Conservation (phyloP, 1,284 basidiomycete species). For the Dichomitus squalens region DNA sequence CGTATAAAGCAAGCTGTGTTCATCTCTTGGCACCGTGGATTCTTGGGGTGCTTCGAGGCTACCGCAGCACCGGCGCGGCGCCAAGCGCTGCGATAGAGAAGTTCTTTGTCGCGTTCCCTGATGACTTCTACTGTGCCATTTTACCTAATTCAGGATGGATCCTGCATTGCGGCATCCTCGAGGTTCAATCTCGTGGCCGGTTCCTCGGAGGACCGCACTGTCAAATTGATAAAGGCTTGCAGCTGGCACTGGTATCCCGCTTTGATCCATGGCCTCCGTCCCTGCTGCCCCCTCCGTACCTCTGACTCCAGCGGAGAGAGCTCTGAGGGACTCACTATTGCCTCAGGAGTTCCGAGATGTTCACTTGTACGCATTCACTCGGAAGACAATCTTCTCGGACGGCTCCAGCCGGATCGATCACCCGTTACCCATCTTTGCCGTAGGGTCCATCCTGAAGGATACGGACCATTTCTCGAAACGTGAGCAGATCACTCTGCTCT, state of each 20-base stretch:
- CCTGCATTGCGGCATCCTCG: not conserved
- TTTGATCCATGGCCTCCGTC: not conserved
- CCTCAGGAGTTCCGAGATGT: constrained; percentile 24
- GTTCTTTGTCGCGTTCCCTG: too few relatives aligned
- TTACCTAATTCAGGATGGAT: not conserved
- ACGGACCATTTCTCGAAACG: constrained; percentile 27
- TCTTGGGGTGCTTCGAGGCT: too few relatives aligned
- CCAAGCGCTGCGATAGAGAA: too few relatives aligned
- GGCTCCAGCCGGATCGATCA: constrained; percentile 16
- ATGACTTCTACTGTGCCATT: not conserved
- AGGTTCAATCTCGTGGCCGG: not conserved
- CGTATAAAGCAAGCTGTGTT: not conserved
- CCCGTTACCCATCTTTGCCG: constrained; percentile 22
- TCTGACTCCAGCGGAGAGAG: constrained; percentile 8
- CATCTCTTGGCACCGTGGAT: too few relatives aligned
- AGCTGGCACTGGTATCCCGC: too few relatives aligned
- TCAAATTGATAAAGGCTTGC: not conserved
- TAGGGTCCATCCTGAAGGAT: constrained; percentile 23
- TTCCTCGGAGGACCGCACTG: not conserved
- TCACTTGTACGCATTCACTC: constrained; percentile 27
- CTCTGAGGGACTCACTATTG: constrained; percentile 12
- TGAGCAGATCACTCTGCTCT: not conserved
- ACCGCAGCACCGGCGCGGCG: too few relatives aligned
- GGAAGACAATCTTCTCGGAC: constrained; percentile 5
- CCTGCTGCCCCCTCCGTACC: not conserved